Base-by-base conservation (phyloP, 176 grass and related monocot species). In the Oryza australiensis region DNA sequence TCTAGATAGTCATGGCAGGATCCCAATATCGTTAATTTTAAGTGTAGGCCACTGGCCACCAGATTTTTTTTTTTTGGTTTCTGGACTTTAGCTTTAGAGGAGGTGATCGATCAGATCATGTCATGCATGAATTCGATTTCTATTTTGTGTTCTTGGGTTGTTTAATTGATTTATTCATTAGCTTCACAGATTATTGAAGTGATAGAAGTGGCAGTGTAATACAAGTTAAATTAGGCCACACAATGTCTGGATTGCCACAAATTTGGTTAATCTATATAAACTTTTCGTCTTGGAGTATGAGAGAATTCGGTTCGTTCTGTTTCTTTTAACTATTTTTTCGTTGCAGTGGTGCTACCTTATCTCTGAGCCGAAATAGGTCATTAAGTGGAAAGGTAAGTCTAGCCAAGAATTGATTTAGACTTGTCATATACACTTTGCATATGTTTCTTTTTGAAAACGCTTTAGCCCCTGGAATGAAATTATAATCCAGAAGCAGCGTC, bases 91-190 rank as follows among this genome's bases (percentile, higher is more conserved):
- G 64, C 10, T 78, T 77, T 77, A 64, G 27, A 63, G 40, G 40
- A n/a, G n/a, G n/a, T n/a, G n/a, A n/a, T n/a, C 20, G 10, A 40
- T 73, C 70, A 48, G 14, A 5, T 38, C 16, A 28, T 28, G 1
- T 78, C 60, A 80, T 79, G 64, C 42, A 49, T 80, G 27, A 30
- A 68, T 49, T 68, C 0, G n/a, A n/a, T n/a, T n/a, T 48, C 3
- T 45, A 4, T 15, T 29, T 45, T 68, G 66, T 27, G 42, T 48
- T 80, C 64, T 76, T 24, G 22, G 77, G 15, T 68, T 68, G 43
- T 67, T 66, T 12, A 12, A 51, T 80, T 68, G 2, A 68, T 80
- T 67, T 1, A 68, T 80, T 80, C 16, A 10, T 79, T 77, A 77
- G 23, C 35, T 42, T 64, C 51, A 4, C 24, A 37, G 3, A 26